Conservation (phyloP, 768 basidiomycete species). For the Artomyces pyxidatus region DNA sequence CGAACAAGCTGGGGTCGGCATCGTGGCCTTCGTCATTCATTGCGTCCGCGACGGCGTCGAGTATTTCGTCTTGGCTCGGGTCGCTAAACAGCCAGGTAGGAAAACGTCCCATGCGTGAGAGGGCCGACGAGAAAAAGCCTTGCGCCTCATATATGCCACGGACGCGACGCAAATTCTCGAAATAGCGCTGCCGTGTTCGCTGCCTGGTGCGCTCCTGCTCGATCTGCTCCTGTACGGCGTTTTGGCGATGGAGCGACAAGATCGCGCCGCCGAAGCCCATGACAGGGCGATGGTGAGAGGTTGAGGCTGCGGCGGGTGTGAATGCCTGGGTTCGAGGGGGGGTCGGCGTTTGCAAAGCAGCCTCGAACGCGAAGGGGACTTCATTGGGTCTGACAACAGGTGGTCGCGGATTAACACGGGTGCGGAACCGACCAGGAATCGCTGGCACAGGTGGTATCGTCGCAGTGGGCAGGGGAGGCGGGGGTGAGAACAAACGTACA, state of each 20-base stretch:
- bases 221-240: slow-evolving; percentile 7
- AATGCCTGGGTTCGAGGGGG: slow-evolving; percentile 22
- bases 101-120: slow-evolving; percentile 5
- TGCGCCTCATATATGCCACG: slow-evolving; percentile 9
- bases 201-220: slow-evolving; percentile 5
- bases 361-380: slow-evolving; percentile 47
- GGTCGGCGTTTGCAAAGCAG: slow-evolving; percentile 18
- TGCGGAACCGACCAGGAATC: slow-evolving; percentile 29
- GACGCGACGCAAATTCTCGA: slow-evolving; percentile 6
- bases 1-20: not conserved
- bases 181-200: slow-evolving; percentile 8
- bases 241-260: slow-evolving; percentile 32
- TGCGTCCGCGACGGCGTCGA: slow-evolving; percentile 12
- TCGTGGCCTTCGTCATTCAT: not conserved
- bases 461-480: slow-evolving; percentile 7
- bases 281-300: slow-evolving; percentile 48
- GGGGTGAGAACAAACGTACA: slow-evolving; percentile 14
- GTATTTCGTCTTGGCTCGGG: slow-evolving; percentile 11
- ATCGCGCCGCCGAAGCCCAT: slow-evolving; percentile 64
- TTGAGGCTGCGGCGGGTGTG: slow-evolving; percentile 31
- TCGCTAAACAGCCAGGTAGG: slow-evolving; percentile 14
- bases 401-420: slow-evolving; percentile 15
- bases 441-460: slow-evolving; percentile 54
- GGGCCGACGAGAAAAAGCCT: slow-evolving; percentile 10
- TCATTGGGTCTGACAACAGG: slow-evolving; percentile 43